Percentiles rank a stretch among this genome's conserved stretches.
Conservation (phyloP, 1,284 basidiomycete species). For the Inonotus obliquus region DNA sequence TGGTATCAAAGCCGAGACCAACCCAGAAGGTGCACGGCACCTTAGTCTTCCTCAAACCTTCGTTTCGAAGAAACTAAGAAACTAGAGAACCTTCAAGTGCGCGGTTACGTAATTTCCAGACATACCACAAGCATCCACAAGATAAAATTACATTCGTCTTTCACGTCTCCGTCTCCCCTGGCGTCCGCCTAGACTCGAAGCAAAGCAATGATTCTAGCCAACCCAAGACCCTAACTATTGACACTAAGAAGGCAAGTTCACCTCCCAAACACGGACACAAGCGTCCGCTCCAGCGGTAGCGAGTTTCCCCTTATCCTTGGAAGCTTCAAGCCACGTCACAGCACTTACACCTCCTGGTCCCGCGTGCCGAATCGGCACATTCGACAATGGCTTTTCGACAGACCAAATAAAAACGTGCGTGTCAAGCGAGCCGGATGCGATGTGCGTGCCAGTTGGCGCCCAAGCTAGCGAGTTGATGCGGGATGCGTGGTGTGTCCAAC, state of each 20-base stretch:
- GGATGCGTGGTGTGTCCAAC: slow-evolving; percentile 88
- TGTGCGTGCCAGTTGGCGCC: slow-evolving; percentile 69
- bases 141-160: not conserved
- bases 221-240: not conserved
- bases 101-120: not conserved
- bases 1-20: not conserved
- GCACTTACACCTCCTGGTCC: slow-evolving; percentile 77
- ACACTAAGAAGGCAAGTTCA: slow-evolving; percentile 27
- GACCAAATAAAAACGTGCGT: slow-evolving; percentile 92
- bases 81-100: not conserved
- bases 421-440: slow-evolving; percentile 87
- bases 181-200: not conserved
- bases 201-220: not conserved
- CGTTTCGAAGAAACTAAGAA: not conserved
- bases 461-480: slow-evolving; percentile 80
- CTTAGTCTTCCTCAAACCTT: not conserved
- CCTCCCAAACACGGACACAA: slow-evolving; percentile 73
- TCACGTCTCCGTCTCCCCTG: not conserved
- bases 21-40: not conserved
- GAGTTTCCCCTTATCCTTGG: slow-evolving; percentile 42
- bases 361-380: slow-evolving; percentile 82
- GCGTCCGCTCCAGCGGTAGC: slow-evolving; percentile 82
- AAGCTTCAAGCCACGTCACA: slow-evolving; percentile 69
- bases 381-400: slow-evolving; percentile 70
- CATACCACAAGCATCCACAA: not conserved